Evolutionary conservation across 441 rosid genomes (phyloP), one percentile per base, ranked within the genome.

Genomic region (Biscutella auriculata): DNA sequence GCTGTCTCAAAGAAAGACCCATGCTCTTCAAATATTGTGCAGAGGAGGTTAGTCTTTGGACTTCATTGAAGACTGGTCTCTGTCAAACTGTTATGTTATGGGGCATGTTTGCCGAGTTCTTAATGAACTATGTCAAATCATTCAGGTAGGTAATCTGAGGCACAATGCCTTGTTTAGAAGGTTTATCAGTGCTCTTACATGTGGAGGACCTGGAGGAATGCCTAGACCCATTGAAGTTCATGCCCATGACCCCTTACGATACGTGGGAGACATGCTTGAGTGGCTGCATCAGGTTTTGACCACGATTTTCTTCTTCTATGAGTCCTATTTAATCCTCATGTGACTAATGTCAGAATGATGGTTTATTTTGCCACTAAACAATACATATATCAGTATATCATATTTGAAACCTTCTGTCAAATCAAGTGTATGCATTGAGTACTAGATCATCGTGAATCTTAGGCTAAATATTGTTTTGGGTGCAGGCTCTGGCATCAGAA

Each of bases 201-300:
- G 96, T 40, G 98, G 98, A 60, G 97, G 97, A 52, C 97, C 90
- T 28, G 93, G 97, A 51, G 97, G 98, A 65, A 70, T 87, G 79
- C 97, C 98, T 50, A 82, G 97, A 76, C 98, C 98, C 61, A 93
- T 93, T 44, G 98, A 93, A 81, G 98, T 93, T 73, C 97, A 87
- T 76, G 98, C 97, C 37, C 96, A 93, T 77, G 98, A 93, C 75
- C 98, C 98, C 46, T 79, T 93, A 70, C 77, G 98, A 63, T 93
- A 87, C 13, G 93, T 88, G 16, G 90, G 98, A 29, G 98, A 88
- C 78, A 93, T 93, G 98, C 83, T 93, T 43, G 98, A 96, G 57
- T 93, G 98, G 98, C 75, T 93, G 53, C 97, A 88, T 83, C 98
- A 88, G 98, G 98, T 92, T 30, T 67, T 54, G 27, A 27, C 41